Evolutionary conservation across 768 basidiomycete species (phyloP).

Genomic region (Termitomyces sp.): DNA sequence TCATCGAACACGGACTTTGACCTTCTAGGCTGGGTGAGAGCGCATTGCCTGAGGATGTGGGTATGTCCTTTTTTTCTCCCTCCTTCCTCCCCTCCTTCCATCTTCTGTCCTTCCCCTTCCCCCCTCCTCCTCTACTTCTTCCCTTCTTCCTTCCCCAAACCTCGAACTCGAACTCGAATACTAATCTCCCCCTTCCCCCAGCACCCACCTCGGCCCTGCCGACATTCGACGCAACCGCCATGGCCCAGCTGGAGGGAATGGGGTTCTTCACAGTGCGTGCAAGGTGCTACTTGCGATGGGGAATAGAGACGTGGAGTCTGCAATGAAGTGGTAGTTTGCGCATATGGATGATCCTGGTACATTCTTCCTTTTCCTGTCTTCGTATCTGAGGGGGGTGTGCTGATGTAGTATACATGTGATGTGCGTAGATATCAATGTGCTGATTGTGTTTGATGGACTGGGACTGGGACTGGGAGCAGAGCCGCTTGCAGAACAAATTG

Average conservation of each 20-base stretch:
- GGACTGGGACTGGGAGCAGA: constrained; percentile 36
- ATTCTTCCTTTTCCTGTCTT: constrained; percentile 12
- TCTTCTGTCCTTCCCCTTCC: not conserved
- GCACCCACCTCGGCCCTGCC: constrained; percentile 42
- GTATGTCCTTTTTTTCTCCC: constrained; percentile 17
- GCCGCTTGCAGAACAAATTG: constrained; percentile 68
- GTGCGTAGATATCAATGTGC: constrained; percentile 78
- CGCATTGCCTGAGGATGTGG: constrained; percentile 59
- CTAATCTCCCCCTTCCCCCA: too few relatives aligned
- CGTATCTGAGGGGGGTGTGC: constrained; percentile 43
- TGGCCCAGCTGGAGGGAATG: constrained; percentile 82
- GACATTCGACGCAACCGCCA: constrained; percentile 70
- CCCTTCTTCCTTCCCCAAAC: too few relatives aligned
- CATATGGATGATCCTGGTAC: constrained; percentile 94
- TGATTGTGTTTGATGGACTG: constrained; percentile 72
- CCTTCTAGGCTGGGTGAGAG: constrained; percentile 55
- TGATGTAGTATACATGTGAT: constrained; percentile 42
- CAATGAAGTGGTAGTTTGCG: constrained; percentile 94
- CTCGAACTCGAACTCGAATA: too few relatives aligned
- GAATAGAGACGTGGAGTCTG: constrained; percentile 67
- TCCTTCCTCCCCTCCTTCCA: too few relatives aligned
- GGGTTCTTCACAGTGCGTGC: constrained; percentile 87
- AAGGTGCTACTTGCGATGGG: constrained; percentile 91
- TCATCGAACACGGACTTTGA: too few relatives aligned
- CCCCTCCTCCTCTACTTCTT: too few relatives aligned